Base-by-base conservation (phyloP, 306 rosid species). In the Vachellia pachyceras region DNA sequence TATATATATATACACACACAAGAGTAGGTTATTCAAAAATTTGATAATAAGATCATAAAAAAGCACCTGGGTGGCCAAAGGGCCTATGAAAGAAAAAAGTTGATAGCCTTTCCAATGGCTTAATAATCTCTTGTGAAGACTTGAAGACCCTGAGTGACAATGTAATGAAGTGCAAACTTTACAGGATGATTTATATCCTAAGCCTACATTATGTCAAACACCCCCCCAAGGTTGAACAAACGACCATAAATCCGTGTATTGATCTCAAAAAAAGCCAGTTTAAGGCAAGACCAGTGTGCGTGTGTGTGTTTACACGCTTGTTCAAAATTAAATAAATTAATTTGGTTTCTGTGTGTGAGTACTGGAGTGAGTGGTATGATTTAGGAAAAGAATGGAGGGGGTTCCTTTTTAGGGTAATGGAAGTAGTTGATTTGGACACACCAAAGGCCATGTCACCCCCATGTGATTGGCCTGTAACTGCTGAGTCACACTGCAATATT, bases 401-500 rank as follows among this genome's bases (percentile, higher is more conserved):
- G 17, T 14, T 79, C 77, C 70, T 66, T 67, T 76, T 73, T 49
- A 5, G 7, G 83, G 80, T 69, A 82, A 85, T 89, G 88, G 92
- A 86, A 80, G 79, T 72, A 78, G 70, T 52, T 82, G 83, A 84
- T 80, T 69, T 50, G 83, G 82, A 74, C 90, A 78, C 65, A n/a
- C n/a, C 57, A 65, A 22, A 22, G 6, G 77, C 82, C 85, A 50
- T 79, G 87, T 80, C 92, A 83, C 70, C 78, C 40, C 70, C 78
- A 45, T 77, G 79, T 88, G 85, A 84, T 47, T 83, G 78, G 82
- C 84, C 35, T 39, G 14, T 25, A 76, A 35, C 64, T 75, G 83
- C 78, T 67, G 73, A 82, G 82, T 85, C 89, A 82, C 65, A 82
- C 4, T 79, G 82, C 87, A 85, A 85, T 84, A 55, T 55, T 55